Base-by-base conservation (phyloP, 495 filamentous ascomycete genomes). In the Aspergillus haitiensis region DNA sequence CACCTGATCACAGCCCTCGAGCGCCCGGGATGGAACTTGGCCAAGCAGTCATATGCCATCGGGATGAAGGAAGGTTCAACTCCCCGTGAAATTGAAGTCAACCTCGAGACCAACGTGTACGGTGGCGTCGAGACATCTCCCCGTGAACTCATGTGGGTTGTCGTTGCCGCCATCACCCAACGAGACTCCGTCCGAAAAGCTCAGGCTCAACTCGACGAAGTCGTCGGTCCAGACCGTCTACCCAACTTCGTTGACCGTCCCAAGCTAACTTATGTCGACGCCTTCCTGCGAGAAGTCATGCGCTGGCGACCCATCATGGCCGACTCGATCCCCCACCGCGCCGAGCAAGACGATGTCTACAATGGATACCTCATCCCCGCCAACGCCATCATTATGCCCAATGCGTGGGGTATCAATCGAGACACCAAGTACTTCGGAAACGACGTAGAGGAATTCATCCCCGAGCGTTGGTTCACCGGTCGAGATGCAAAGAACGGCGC, bases 281-380 rank as follows among this genome's bases (percentile, higher is more conserved):
- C 55, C 16, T 42, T 46, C 11, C 16, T 32, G 55, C 55, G 55
- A 31, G 55, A 57, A 10, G 40, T 36, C 44, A 32, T 57, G 9
- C 55, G 55, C 42, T 57, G 55, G 55, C 55, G 55, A 9, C 55
- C 55, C 9, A 46, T 57, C 7, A 46, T 49, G 7, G 44, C 35
- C 13, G n/a, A 10, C 44, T 32, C 33, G 1, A 36, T 49, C 42
- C 55, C 55, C 1, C 55, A 57, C 45, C 35, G 15, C 16, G 32
- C 45, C 0, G 40, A 49, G 44, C 27, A 34, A 9, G 44, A 48
- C 6, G 55, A 57, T 16, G 15, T 9, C 7, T 57, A 57, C 15
- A 49, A 45, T 9, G 55, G 55, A 16, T 57, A 49, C 33, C 44
- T 39, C 34, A 49, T 57, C 44, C 55, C 55, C 0, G 55, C 44